Evolutionary conservation across 257 asterid genomes (phyloP), one percentile per base, ranked within the genome.

Genomic region (Ajuga chamaepitys): DNA sequence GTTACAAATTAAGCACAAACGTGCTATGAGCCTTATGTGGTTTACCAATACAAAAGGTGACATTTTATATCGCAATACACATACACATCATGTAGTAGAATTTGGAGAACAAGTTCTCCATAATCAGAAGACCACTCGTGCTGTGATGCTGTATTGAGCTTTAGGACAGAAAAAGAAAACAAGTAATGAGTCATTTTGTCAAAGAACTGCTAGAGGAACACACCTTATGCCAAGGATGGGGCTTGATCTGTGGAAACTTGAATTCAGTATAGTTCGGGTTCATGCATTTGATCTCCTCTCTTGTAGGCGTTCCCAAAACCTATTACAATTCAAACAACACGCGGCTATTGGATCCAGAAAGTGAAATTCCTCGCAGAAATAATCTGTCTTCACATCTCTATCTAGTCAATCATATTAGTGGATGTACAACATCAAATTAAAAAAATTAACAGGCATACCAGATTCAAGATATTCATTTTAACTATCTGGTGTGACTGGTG

Each of bases 181-280:
- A 18, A 9, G 5, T 41, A 12, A 54, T 35, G 42, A 53, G 17
- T 10, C 20, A 55, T 24, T 14, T 40, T 2, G 38, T 35, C 50
- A 59, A 42, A 61, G 61, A 26, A 35, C 57, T 58, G 66, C 44
- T 41, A 32, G 51, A 22, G 45, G 52, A 68, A 66, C 53, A 70
- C 65, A 88, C 98, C 96, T 91, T 91, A 82, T 91, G 98, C 98
- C 98, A 91, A n/a, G 98, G 98, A 75, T 91, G 98, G 68, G 96
- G 92, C 75, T 91, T 91, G 82, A 88, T 91, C 79, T 91, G 98
- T 47, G 96, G 98, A 75, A 91, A 91, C 77, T 88, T 91, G 74
- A 91, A 91, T 75, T 91, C 96, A 0, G 95, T 88, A 57, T 91
- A 91, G 82, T 91, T 91, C 41, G 98, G 95, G 44, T 91, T 91